Evolutionary conservation across 805 yeast species (phyloP).

Genomic region (Nakazawaea wickerhamii): DNA sequence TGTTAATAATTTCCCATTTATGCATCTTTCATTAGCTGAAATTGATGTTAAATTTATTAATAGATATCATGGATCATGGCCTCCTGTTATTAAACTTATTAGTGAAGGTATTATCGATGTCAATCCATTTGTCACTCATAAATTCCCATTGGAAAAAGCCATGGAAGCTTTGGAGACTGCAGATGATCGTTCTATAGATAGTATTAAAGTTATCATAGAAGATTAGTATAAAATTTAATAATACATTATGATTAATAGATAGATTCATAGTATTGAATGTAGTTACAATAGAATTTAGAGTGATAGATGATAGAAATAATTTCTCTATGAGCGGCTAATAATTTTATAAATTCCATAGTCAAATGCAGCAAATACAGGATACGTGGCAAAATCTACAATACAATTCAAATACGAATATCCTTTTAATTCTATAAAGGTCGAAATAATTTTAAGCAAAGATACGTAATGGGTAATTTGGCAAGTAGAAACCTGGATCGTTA

Average conservation of each 20-base stretch:
- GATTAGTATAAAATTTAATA: slow-evolving; percentile 21
- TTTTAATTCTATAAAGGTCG: not conserved
- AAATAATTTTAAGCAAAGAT: slow-evolving; percentile 18
- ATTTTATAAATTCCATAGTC: too few species aligned
- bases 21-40: slow-evolving; percentile 48
- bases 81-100: slow-evolving; percentile 45
- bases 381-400: too few species aligned
- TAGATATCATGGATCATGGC: slow-evolving; percentile 53
- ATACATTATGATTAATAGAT: not conserved
- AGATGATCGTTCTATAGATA: slow-evolving; percentile 36
- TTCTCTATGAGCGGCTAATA: too few species aligned
- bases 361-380: too few species aligned
- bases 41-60: slow-evolving; percentile 45
- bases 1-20: slow-evolving; percentile 44
- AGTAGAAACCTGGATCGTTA: slow-evolving; percentile 54
- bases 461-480: slow-evolving; percentile 25
- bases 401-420: too few species aligned
- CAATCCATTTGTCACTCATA: slow-evolving; percentile 41
- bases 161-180: slow-evolving; percentile 37
- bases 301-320: too few species aligned
- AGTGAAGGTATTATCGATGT: slow-evolving; percentile 38
- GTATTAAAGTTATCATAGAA: slow-evolving; percentile 40
- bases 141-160: slow-evolving; percentile 41
- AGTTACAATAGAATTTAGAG: too few species aligned
- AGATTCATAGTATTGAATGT: not conserved